Base-by-base conservation (phyloP, 2,329 filamentous ascomycete genomes). In the Paraphoma chrysanthemicola region DNA sequence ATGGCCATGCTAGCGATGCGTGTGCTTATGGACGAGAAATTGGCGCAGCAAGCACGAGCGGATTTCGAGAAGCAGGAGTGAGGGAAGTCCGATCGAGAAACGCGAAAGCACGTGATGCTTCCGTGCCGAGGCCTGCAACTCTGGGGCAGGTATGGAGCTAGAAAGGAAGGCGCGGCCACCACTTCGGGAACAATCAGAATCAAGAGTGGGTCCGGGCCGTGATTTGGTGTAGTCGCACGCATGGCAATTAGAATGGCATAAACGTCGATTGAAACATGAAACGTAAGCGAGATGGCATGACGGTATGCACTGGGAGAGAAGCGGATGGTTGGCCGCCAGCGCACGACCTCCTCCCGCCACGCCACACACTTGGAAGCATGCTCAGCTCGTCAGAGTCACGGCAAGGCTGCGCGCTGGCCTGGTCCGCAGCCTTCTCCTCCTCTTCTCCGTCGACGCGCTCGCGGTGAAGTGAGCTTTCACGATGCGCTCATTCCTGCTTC, bases 1-100 rank as follows among this genome's bases (percentile, higher is more conserved):
- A 74, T 84, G 73, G 81, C 80, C 2, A 60, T 64, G 59, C 29
- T 64, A 11, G 63, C 59, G 2, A 44, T 64, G 44, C 47, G 60
- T 14, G 50, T 66, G 6, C 49, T 69, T 41, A 50, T 57, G 1
- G 63, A 69, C 31, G 59, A 63, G n/a, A 46, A 57, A 1, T 47
- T 63, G 16, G 62, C 58, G 10, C 51, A 30, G 10, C 50, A 29
- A 6, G 64, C 61, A 11, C 63, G 50, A 46, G 50, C 47, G 28
- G 63, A 64, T 28, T 69, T 70, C 43, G 59, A 66, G 17, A 45
- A 41, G 36, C 44, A 53, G 12, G 57, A 60, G 23, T 23, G 23
- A 23, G 23, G 23, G 23, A 23, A 23, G 23, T 23, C 23, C 33
- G 33, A 36, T 36, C 7, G 33, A 36, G 33, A 36, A 14, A 14